Evolutionary conservation across 345 rosid genomes (phyloP), one percentile per base, ranked within the genome.

Genomic region (Lumnitzera racemosa): DNA sequence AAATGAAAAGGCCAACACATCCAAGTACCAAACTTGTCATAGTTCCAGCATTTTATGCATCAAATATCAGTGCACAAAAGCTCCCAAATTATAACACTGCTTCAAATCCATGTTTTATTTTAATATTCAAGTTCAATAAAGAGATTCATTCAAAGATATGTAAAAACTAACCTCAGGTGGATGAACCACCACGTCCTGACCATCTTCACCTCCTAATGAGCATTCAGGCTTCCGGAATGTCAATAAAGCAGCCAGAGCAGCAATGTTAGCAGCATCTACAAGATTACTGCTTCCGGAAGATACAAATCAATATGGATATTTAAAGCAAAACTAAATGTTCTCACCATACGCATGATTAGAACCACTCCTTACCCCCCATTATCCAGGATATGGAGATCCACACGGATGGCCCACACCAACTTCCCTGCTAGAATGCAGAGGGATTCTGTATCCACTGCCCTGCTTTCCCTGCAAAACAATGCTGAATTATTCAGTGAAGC

Each of bases 261-360:
- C 99, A 70, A 94, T 74, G 69, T 94, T 90, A 63, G 99, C 95
- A 67, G 97, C 96, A 78, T 94, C 97, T 65, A 90, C 90, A 71
- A 94, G 87, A 76, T 94, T 90, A 56, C 99, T 88, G 80, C 62
- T 72, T 52, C 67, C n/a, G 55, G 31, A 51, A 51, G 16, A 53
- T 36, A 13, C 24, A 10, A 46, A 65, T 24, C 36, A 63, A 25
- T 41, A 63, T 24, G 55, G 52, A 69, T 47, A 62, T 53, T 53
- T 59, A 16, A 20, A 8, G 56, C 46, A 31, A 16, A 67, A 13
- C 23, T 46, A 59, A 55, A 31, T 60, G 59, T 29, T 51, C 27
- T 2, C 24, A 53, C 4, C 24, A 49, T 41, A 12, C 11, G 24
- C 14, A 24, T 47, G 43, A 53, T 62, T 47, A 23, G 12, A 20